Percentiles rank a stretch among this genome's conserved stretches.
phyloP scores from a whole-genome alignment of 2,329 filamentous ascomycete genomes.

The Verticillium isaacii region DNA sequence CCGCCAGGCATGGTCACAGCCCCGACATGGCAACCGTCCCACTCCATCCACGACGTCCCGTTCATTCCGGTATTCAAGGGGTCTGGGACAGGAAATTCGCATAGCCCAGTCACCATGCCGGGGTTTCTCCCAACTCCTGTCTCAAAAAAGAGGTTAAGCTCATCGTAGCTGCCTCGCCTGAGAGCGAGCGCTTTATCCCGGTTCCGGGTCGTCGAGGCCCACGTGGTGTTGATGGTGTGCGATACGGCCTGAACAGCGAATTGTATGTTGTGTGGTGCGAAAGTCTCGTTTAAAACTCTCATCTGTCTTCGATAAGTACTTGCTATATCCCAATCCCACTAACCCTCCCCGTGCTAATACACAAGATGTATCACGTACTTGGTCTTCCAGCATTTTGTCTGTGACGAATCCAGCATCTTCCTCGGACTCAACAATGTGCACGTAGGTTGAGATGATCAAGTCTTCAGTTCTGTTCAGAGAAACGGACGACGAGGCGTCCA shows the following conservation, averaged over 20 bases:
- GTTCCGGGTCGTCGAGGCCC: conserved; percentile 6
- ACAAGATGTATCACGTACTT: not conserved
- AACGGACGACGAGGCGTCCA: too few relatives aligned
- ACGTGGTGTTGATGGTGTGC: conserved; percentile 8
- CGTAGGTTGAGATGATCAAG: conserved; percentile 5
- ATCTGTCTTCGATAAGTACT: not conserved
- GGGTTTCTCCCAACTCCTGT: conserved; percentile 7
- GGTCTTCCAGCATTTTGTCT: conserved; percentile 5
- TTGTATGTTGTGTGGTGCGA: conserved; percentile 7
- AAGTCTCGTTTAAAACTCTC: conserved; percentile 7
- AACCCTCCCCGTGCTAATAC: too few relatives aligned
- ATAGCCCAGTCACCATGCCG: conserved; percentile 27
- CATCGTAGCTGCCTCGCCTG: conserved; percentile 32
- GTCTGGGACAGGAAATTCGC: conserved; percentile 30
- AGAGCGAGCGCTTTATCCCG: conserved; percentile 20
- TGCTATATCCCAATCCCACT: not conserved
- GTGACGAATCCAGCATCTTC: conserved; percentile 4
- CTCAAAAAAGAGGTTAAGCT: conserved; percentile 44
- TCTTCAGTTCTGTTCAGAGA: too few relatives aligned
- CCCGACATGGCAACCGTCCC: conserved; percentile 7
- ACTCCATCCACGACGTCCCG: conserved; percentile 1
- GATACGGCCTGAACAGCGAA: conserved; percentile 5
- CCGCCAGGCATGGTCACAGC: conserved; percentile 10
- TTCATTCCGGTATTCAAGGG: not conserved
- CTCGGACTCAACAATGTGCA: conserved; percentile 4